Conservation (phyloP, 164 flowering plant species). For the Cinnamomum micranthum region DNA sequence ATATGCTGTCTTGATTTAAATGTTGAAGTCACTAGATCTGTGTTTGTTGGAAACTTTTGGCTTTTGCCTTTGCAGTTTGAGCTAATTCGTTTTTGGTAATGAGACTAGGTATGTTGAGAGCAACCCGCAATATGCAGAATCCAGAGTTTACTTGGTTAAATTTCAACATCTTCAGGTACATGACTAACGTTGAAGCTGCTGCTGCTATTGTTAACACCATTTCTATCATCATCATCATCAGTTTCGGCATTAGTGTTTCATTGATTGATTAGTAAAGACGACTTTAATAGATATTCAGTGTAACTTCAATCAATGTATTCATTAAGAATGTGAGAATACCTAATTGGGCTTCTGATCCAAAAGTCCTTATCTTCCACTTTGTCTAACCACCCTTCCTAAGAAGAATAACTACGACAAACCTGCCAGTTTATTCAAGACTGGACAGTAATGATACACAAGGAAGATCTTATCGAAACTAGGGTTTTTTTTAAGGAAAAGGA, state of each 20-base stretch:
- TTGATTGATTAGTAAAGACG: no score
- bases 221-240: no score
- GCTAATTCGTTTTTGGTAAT: constrained; percentile 8
- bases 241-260: no score
- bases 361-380: neutral
- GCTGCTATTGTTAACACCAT: no score
- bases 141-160: constrained; percentile 83
- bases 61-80: neutral
- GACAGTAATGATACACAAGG: no score
- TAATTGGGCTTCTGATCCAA: neutral
- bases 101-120: constrained; percentile 77
- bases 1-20: neutral
- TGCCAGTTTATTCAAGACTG: no score
- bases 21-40: neutral
- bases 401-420: no score
- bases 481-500: no score
- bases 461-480: no score
- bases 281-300: neutral
- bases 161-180: constrained; percentile 93
- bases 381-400: no score
- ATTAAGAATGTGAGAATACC: neutral
- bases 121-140: constrained; percentile 97
- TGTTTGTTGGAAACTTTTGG: neutral
- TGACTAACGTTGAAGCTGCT: neutral
- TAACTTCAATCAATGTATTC: neutral